Conservation (phyloP, 2,329 filamentous ascomycete species). For the Pseudonectria foliicola region DNA sequence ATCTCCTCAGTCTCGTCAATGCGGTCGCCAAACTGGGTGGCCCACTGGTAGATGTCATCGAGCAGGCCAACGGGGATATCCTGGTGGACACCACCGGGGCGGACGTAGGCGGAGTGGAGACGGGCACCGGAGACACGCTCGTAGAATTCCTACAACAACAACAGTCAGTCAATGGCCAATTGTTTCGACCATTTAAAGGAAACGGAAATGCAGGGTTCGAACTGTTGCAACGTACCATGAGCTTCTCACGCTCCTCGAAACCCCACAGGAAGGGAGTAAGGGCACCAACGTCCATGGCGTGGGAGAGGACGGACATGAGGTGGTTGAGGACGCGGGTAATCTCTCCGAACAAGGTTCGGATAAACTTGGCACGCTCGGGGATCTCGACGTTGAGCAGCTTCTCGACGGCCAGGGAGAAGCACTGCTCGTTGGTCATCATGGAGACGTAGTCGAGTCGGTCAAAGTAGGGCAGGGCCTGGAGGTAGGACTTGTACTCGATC, state of each 20-base stretch:
- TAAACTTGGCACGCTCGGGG: slow-evolving; percentile 92
- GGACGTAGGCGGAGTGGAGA: slow-evolving; percentile 93
- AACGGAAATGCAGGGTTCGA: too few species aligned
- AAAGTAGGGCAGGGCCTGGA: slow-evolving; percentile 97
- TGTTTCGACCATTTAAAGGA: neutral
- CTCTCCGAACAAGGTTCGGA: slow-evolving; percentile 90
- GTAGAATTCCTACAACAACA: slow-evolving; percentile 78
- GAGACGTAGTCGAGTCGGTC: slow-evolving; percentile 98
- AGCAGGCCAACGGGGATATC: slow-evolving; percentile 89
- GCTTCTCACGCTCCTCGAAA: slow-evolving; percentile 98
- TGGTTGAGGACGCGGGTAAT: slow-evolving; percentile 94
- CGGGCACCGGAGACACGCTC: slow-evolving; percentile 97
- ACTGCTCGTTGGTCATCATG: slow-evolving; percentile 99
- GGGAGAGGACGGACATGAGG: slow-evolving; percentile 93
- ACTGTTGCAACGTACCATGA: slow-evolving; percentile 70
- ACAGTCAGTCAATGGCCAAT: slow-evolving; percentile 3
- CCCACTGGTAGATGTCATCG: slow-evolving; percentile 99
- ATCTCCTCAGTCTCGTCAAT: slow-evolving; percentile 99
- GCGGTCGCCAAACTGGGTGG: slow-evolving; percentile 95
- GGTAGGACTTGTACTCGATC: slow-evolving; percentile 99
- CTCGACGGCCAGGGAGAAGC: slow-evolving; percentile 90
- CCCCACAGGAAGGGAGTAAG: slow-evolving; percentile 98
- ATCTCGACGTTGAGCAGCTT: slow-evolving; percentile 97
- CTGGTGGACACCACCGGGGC: slow-evolving; percentile 92
- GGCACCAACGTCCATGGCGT: slow-evolving; percentile 98